Conservation (phyloP, 441 rosid genomes). For the Bruguiera hainesii region DNA sequence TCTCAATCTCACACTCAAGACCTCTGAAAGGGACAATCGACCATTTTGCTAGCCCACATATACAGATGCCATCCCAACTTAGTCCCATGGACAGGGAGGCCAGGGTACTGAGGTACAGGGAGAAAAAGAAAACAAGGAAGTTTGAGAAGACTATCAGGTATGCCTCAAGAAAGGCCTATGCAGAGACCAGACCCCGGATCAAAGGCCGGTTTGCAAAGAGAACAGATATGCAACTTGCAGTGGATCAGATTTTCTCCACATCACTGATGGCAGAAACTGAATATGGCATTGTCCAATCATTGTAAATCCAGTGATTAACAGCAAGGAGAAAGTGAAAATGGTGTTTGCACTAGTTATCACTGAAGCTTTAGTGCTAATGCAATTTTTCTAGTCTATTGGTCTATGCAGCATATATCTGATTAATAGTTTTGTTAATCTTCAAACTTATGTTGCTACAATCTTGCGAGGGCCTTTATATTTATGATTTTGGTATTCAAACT, state of each 20-base stretch:
- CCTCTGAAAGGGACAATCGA: constrained; percentile 59
- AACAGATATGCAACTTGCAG: constrained; percentile 42
- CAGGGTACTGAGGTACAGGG: constrained; percentile 83
- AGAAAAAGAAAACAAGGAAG: constrained; percentile 84
- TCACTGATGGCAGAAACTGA: constrained; percentile 42
- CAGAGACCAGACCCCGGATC: constrained; percentile 87
- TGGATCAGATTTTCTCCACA: constrained; percentile 59
- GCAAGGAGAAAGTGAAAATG: neutral
- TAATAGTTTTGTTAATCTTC: constrained; percentile 20
- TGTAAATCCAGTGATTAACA: constrained; percentile 25
- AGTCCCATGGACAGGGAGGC: constrained; percentile 84
- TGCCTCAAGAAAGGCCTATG: constrained; percentile 96
- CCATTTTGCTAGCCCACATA: constrained; percentile 46
- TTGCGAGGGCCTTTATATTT: constrained; percentile 35
- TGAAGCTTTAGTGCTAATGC: constrained; percentile 21
- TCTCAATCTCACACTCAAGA: constrained; percentile 45
- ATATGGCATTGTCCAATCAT: constrained; percentile 72
- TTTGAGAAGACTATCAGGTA: constrained; percentile 95
- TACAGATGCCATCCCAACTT: constrained; percentile 58
- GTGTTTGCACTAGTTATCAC: constrained; percentile 19
- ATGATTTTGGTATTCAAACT: constrained; percentile 19
- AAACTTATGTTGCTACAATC: constrained; percentile 21
- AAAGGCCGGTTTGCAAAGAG: constrained; percentile 93
- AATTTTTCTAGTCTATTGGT: constrained; percentile 22
- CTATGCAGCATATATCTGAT: constrained; percentile 15